Base-by-base conservation (phyloP, 129 eudicot genomes). In the Arctium lappa region DNA sequence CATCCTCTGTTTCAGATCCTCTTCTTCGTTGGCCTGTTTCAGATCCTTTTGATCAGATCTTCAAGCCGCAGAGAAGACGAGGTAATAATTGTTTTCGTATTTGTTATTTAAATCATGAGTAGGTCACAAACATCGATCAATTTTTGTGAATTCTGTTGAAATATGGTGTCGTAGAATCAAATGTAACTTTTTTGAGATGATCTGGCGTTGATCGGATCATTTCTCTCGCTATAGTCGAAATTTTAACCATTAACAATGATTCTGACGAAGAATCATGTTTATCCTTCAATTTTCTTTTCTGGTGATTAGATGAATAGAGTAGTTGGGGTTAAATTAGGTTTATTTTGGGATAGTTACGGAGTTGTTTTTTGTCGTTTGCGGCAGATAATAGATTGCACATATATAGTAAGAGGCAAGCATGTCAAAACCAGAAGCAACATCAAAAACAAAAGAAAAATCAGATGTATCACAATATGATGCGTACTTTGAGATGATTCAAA, bases 401-500 rank as follows among this genome's bases (percentile, higher is more conserved):
- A 22, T 34, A 71, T 38, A 56, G 63, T 39, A 29, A 62, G 46
- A 79, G 69, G 68, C 8, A 85, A 75, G 31, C 27, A 88, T 90
- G 94, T 65, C 85, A 76, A 60, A 63, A 69, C 77, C 85, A 18
- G 81, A 85, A 53, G 69, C 27, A 10, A 31, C 37, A 48, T 78
- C 40, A 37, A 72, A 85, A 71, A 38, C 9, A 27, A 80, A 65
- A 66, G 71, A 15, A 5, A 79, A 36, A 84, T 60, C 73, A 18
- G 46, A 60, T 72, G 84, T 27, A 9, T 62, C 78, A 27, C 89
- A 88, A 69, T 91, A 36, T 60, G 97, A 91, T 86, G 91, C 90
- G 7, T 95, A 95, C 82, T 95, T 93, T 77, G 93, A 88, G 48
- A 88, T 80, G 87, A 88, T 95, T 39, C 99, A 93, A 75, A 91